Percentiles rank a stretch among this genome's conserved stretches.
Evolutionary conservation across 2,329 filamentous ascomycete species (phyloP).

Genomic region (Aureobasidium sp.): DNA sequence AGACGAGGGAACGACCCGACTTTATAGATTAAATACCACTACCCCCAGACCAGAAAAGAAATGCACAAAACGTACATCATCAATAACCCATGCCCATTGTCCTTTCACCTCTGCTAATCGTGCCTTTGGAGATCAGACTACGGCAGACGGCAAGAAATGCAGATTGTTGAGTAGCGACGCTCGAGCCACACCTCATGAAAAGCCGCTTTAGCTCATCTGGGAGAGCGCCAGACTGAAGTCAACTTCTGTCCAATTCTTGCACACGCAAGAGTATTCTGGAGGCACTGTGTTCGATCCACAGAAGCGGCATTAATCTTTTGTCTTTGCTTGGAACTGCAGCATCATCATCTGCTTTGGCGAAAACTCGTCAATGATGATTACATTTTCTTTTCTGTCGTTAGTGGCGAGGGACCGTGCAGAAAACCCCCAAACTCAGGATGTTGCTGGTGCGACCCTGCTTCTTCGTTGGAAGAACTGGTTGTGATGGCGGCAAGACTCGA

Average conservation of each 20-base stretch:
- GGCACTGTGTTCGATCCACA: constrained; percentile 34
- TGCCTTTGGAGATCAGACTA: not conserved
- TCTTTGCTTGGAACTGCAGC: not conserved
- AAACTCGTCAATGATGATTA: not conserved
- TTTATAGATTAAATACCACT: not conserved
- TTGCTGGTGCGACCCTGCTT: not conserved
- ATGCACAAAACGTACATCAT: not conserved
- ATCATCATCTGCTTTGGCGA: not conserved
- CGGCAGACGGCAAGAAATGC: not conserved
- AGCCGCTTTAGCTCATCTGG: constrained; percentile 32
- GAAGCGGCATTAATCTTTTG: constrained; percentile 25
- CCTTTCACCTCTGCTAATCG: not conserved
- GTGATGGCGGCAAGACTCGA: not conserved
- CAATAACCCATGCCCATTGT: not conserved
- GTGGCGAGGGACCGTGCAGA: not conserved
- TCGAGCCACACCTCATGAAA: not conserved
- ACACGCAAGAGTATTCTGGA: constrained; percentile 27
- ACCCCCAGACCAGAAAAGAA: not conserved
- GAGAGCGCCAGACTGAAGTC: constrained; percentile 34
- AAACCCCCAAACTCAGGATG: not conserved
- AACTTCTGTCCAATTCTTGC: constrained; percentile 25
- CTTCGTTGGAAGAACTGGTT: too few relatives aligned
- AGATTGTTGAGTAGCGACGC: not conserved
- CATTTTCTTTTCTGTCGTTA: not conserved
- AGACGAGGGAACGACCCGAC: constrained; percentile 8